phyloP scores from a whole-genome alignment of 345 rosid genomes.

The Aurinia saxatilis region DNA sequence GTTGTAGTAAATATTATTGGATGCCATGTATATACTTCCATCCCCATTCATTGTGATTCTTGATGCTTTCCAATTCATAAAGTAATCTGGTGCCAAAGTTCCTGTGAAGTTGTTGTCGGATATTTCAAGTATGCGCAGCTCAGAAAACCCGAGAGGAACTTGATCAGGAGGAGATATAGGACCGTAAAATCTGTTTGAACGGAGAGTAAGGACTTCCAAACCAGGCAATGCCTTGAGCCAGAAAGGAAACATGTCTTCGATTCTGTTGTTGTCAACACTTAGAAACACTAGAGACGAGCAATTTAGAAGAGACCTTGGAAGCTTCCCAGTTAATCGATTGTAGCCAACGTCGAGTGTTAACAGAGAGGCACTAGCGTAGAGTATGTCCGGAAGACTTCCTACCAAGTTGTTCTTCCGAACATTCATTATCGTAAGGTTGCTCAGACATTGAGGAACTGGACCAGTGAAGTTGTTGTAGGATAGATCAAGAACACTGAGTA shows the following conservation, averaged over 20 bases:
- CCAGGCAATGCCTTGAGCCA: slow-evolving; percentile 6
- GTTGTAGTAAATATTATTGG: not conserved
- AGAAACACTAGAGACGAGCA: slow-evolving; percentile 1
- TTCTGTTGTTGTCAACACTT: slow-evolving; percentile 7
- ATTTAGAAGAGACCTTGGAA: slow-evolving; percentile 10
- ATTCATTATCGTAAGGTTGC: slow-evolving; percentile 3
- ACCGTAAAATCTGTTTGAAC: slow-evolving; percentile 9
- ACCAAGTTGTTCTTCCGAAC: slow-evolving; percentile 17
- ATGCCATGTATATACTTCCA: slow-evolving; percentile 10
- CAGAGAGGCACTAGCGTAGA: not conserved
- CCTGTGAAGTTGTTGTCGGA: not conserved
- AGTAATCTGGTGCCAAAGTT: slow-evolving; percentile 1
- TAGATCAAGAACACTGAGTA: slow-evolving; percentile 6
- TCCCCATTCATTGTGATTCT: not conserved
- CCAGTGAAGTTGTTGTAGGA: slow-evolving; percentile 21
- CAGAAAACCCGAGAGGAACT: slow-evolving; percentile 4
- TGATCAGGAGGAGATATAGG: slow-evolving; percentile 5
- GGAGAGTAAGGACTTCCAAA: not conserved
- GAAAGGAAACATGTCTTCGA: slow-evolving; percentile 11
- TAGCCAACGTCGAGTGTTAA: slow-evolving; percentile 18
- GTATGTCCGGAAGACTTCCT: slow-evolving; percentile 21
- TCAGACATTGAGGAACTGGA: slow-evolving; percentile 16
- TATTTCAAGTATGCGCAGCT: slow-evolving; percentile 10
- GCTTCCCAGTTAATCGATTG: slow-evolving; percentile 17
- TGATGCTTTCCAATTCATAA: slow-evolving; percentile 8